These are phyloP conservation scores for Irpex sp. DNA, from an alignment of 1,284 basidiomycete species.

Conservation along the genomic window DNA sequence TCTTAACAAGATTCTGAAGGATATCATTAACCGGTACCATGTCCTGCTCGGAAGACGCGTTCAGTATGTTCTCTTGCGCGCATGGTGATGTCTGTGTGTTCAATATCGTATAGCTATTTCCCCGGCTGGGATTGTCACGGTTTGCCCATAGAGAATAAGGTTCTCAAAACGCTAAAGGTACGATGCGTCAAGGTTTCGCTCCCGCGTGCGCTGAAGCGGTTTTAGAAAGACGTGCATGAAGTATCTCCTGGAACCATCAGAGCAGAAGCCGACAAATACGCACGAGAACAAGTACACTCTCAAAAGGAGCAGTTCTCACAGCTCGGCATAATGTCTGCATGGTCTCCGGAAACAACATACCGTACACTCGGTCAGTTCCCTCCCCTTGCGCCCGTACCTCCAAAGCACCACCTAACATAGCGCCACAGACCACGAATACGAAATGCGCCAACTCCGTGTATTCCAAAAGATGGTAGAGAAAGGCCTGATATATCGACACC, in stretches of 20 bases:
- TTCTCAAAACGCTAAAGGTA: slow-evolving; percentile 74
- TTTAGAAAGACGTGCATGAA: slow-evolving; percentile 49
- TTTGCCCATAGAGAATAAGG: slow-evolving; percentile 94
- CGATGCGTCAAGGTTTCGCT: slow-evolving; percentile 16
- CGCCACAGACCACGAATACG: slow-evolving; percentile 74
- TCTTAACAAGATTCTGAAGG: slow-evolving; percentile 96
- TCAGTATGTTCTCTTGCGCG: slow-evolving; percentile 53
- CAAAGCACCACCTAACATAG: too few species aligned
- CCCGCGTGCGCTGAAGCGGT: neutral
- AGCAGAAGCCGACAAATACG: slow-evolving; percentile 68
- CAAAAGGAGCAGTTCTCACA: slow-evolving; percentile 83
- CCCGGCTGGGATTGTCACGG: slow-evolving; percentile 99
- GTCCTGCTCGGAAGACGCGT: slow-evolving; percentile 77
- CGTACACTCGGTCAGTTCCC: slow-evolving; percentile 71
- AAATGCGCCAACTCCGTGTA: slow-evolving; percentile 84
- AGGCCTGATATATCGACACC: slow-evolving; percentile 83
- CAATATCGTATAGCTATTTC: slow-evolving; percentile 58
- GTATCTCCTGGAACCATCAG: slow-evolving; percentile 68
- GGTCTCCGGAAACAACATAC: slow-evolving; percentile 76
- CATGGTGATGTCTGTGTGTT: neutral
- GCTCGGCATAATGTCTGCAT: slow-evolving; percentile 93
- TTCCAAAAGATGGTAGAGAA: slow-evolving; percentile 89
- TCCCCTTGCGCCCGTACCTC: neutral
- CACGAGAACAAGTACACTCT: slow-evolving; percentile 69
- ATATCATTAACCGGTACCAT: slow-evolving; percentile 91